Evolutionary conservation across 495 filamentous ascomycete genomes (phyloP).

Genomic region (Clohesyomyces aquaticus): DNA sequence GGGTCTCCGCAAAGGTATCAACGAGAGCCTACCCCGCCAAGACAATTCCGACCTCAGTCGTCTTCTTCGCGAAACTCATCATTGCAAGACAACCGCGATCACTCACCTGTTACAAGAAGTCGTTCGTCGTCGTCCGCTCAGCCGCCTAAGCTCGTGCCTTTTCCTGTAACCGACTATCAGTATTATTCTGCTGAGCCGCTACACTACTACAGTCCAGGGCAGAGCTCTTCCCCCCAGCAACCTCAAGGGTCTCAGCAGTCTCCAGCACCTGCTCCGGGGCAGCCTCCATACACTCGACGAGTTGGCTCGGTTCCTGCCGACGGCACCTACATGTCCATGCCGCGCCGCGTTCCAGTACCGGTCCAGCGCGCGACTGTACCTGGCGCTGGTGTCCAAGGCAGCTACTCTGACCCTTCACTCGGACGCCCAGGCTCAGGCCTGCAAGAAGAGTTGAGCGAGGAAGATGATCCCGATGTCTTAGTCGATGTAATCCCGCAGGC

Average conservation of each 20-base stretch:
- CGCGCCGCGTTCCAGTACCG: constrained; percentile 37
- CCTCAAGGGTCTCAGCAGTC: no score
- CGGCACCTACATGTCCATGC: constrained; percentile 23
- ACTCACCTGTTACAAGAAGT: constrained; percentile 11
- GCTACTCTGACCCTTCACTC: constrained; percentile 41
- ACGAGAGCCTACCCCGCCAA: constrained; percentile 38
- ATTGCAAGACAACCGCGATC: constrained; percentile 40
- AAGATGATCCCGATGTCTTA: constrained; percentile 37
- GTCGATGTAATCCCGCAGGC: constrained; percentile 40
- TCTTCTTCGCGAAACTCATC: constrained; percentile 41
- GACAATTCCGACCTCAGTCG: constrained; percentile 36
- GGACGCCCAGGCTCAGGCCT: constrained; percentile 23
- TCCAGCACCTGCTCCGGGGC: constrained; percentile 11
- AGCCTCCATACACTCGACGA: constrained; percentile 30
- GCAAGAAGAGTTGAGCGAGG: constrained; percentile 34
- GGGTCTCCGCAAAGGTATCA: constrained; percentile 28
- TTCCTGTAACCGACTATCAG: constrained; percentile 36
- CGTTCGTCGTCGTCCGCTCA: constrained; percentile 39
- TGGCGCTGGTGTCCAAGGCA: constrained; percentile 28
- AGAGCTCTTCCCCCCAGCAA: constrained; percentile 13
- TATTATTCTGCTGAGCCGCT: constrained; percentile 33
- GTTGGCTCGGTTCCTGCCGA: constrained; percentile 23
- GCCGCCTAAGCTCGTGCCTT: constrained; percentile 32
- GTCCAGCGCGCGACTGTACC: constrained; percentile 34
- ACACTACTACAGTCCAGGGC: constrained; percentile 25